A percentile compares a stretch with the other conserved stretches of the same genome.
Conservation (phyloP, 2,329 filamentous ascomycete species). For the Trichoderma gracile region DNA sequence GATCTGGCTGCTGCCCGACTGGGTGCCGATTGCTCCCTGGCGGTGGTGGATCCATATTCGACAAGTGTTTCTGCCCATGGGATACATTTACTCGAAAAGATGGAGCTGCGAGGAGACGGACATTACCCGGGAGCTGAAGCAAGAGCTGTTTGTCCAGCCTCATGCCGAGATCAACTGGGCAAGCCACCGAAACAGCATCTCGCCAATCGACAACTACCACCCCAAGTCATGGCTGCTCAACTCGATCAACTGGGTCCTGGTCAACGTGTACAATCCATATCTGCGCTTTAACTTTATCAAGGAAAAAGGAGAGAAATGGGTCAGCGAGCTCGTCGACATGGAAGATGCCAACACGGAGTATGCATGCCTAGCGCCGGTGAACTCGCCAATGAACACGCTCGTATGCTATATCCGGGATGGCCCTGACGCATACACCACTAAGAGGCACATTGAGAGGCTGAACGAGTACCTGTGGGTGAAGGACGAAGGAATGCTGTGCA, state of each 20-base stretch:
- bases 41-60: constrained; percentile 98
- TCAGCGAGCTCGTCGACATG: constrained; percentile 79
- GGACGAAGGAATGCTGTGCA: constrained; percentile 86
- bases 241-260: constrained; percentile 73
- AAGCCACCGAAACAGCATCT: constrained; percentile 78
- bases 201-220: constrained; percentile 81
- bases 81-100: constrained; percentile 80
- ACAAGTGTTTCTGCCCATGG: constrained; percentile 93
- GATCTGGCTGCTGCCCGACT: constrained; percentile 89
- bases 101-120: constrained; percentile 77
- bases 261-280: constrained; percentile 78
- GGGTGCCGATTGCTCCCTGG: constrained; percentile 87
- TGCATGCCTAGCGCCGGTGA: constrained; percentile 84
- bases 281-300: constrained; percentile 67
- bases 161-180: constrained; percentile 78
- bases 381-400: constrained; percentile 85
- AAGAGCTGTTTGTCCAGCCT: constrained; percentile 80
- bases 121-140: constrained; percentile 68
- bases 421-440: constrained; percentile 68
- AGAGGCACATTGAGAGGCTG: constrained; percentile 75
- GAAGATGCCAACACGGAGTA: constrained; percentile 94
- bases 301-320: constrained; percentile 75
- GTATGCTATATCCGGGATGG: constrained; percentile 84
- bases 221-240: constrained; percentile 87
- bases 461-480: constrained; percentile 92